Evolutionary conservation across 768 basidiomycete genomes (phyloP).

Genomic region (Phanerodontia chrysosporium): DNA sequence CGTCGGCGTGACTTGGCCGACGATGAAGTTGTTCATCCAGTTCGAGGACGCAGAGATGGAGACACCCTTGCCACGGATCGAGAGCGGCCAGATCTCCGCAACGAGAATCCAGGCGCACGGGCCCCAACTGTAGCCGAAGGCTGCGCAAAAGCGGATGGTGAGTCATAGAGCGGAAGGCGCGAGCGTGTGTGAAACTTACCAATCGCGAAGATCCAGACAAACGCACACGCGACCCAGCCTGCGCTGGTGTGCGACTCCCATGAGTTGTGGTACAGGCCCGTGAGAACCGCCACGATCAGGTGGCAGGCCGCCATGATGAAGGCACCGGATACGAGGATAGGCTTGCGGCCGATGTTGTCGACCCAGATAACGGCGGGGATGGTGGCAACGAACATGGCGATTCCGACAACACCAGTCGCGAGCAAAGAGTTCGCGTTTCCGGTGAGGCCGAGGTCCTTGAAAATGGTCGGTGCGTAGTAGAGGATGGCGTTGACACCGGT

Average conservation of each 20-base stretch:
- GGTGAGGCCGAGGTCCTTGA: conserved; percentile 52
- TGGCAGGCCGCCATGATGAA: conserved; percentile 74
- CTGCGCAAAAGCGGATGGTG: conserved; percentile 25
- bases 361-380: conserved; percentile 82
- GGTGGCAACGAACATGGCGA: conserved; percentile 74
- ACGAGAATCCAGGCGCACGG: conserved; percentile 77
- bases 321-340: conserved; percentile 68
- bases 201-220: conserved; percentile 75
- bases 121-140: conserved; percentile 77
- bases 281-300: conserved; percentile 63
- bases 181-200: conserved; percentile 31
- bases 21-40: conserved; percentile 82
- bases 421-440: conserved; percentile 57
- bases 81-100: conserved; percentile 71
- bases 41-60: conserved; percentile 74
- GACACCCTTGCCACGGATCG: conserved; percentile 70
- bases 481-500: conserved; percentile 74
- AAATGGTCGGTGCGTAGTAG: conserved; percentile 75
- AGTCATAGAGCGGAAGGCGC: background rate
- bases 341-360: conserved; percentile 71
- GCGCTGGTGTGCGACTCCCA: conserved; percentile 49
- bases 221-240: conserved; percentile 66
- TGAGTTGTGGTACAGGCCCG: conserved; percentile 50
- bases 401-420: conserved; percentile 72
- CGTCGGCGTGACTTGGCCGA: conserved; percentile 66